Conservation (phyloP, 2,329 filamentous ascomycete species). For the Fusarium sp. region DNA sequence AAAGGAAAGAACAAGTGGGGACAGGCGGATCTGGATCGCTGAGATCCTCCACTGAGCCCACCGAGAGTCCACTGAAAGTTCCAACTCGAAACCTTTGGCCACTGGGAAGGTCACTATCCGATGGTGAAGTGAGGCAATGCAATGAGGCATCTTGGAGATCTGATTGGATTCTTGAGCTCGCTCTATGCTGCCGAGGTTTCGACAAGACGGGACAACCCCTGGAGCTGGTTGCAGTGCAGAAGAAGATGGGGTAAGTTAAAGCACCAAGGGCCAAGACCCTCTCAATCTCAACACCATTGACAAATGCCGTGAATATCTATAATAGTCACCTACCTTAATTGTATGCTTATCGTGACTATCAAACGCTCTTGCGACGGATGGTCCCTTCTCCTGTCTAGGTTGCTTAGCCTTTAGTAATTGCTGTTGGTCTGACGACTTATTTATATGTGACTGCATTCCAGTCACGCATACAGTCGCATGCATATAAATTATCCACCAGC, state of each 20-base stretch:
- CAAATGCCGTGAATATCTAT: slow-evolving; percentile 3
- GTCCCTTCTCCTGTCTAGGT: neutral
- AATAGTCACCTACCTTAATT: slow-evolving; percentile 2
- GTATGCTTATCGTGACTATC: slow-evolving; percentile 24
- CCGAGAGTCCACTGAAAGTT: neutral
- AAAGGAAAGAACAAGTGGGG: neutral
- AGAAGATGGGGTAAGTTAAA: slow-evolving; percentile 2
- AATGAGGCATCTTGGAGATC: neutral
- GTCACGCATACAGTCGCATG: neutral
- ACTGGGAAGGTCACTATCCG: neutral
- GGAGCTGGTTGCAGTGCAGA: neutral
- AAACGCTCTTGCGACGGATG: neutral
- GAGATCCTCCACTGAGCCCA: neutral
- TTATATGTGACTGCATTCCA: neutral
- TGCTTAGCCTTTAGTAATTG: neutral
- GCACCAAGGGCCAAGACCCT: neutral
- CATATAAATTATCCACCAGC: neutral
- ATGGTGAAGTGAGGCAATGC: neutral
- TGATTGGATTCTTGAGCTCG: neutral
- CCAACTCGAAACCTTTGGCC: neutral
- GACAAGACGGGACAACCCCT: neutral
- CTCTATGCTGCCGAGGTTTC: neutral
- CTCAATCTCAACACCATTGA: neutral
- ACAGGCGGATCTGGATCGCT: neutral
- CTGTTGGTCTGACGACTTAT: neutral